phyloP scores from a whole-genome alignment of 148 eudicot genomes.

The Vaccinium myrtillus region DNA sequence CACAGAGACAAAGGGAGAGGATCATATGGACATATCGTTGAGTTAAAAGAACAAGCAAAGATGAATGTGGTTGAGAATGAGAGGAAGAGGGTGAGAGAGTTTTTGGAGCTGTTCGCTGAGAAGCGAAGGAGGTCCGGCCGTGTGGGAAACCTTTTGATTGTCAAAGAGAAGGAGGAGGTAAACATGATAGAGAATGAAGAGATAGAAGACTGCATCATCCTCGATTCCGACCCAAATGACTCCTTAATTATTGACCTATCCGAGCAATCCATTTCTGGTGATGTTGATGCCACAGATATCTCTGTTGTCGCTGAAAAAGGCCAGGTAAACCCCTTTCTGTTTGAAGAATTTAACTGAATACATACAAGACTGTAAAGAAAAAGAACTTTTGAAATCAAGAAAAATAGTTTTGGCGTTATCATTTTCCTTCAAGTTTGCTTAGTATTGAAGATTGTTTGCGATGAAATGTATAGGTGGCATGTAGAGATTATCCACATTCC shows the following conservation, averaged over 20 bases:
- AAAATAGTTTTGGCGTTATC: no score
- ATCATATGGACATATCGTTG: not conserved
- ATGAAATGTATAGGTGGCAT: constrained; percentile 44
- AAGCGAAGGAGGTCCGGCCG: not conserved
- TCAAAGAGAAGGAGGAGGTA: constrained; percentile 25
- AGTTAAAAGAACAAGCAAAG: no score
- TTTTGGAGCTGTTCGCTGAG: no score
- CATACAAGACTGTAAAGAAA: no score
- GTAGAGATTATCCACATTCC: constrained; percentile 72
- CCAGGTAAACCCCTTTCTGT: constrained; percentile 29
- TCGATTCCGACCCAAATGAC: constrained; percentile 51
- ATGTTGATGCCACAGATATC: constrained; percentile 20
- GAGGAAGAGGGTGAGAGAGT: not conserved
- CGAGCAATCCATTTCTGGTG: constrained; percentile 13
- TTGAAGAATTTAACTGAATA: not conserved
- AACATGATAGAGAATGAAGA: constrained; percentile 40
- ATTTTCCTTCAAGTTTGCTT: no score
- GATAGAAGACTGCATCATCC: constrained; percentile 63
- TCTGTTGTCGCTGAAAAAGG: constrained; percentile 52
- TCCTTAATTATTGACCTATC: not conserved
- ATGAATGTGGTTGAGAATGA: not conserved
- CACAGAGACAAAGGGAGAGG: not conserved
- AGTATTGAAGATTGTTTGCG: not conserved
- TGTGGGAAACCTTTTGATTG: constrained; percentile 26
- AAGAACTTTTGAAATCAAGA: no score